phyloP scores from a whole-genome alignment of 2,329 filamentous ascomycete species.

The Aspergillus neoniger region DNA sequence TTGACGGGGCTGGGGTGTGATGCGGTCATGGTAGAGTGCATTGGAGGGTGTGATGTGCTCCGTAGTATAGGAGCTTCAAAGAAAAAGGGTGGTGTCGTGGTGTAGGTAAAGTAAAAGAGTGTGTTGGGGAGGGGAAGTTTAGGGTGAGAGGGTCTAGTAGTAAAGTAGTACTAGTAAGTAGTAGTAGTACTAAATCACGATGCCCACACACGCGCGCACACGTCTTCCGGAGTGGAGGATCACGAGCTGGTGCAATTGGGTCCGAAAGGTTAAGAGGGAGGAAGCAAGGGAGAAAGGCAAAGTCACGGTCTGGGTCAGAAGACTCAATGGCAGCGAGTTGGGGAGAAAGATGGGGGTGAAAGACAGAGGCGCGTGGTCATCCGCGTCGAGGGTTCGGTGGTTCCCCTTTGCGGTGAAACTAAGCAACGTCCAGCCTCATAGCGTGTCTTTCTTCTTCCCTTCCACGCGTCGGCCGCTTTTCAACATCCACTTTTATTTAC shows the following conservation, averaged over 20 bases:
- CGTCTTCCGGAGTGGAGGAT: not conserved
- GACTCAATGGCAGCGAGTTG: slow-evolving; percentile 9
- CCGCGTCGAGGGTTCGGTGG: slow-evolving; percentile 2
- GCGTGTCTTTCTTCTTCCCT: not conserved
- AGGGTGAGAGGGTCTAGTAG: not conserved
- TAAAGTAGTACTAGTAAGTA: not conserved
- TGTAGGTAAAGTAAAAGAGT: not conserved
- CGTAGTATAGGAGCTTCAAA: not conserved
- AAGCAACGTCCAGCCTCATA: not conserved
- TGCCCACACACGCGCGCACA: not conserved
- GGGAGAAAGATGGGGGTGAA: not conserved
- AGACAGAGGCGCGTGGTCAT: slow-evolving; percentile 1
- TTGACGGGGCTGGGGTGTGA: slow-evolving; percentile 35
- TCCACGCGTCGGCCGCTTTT: not conserved
- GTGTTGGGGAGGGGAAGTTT: not conserved
- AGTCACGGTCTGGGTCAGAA: not conserved
- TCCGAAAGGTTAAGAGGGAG: not conserved
- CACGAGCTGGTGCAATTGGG: not conserved
- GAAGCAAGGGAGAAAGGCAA: slow-evolving; percentile 1
- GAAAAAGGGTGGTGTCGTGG: not conserved
- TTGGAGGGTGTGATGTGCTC: not conserved
- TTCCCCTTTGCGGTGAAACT: slow-evolving; percentile 5
- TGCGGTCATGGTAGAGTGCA: slow-evolving; percentile 11
- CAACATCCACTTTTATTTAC: too few species aligned
- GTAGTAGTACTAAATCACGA: not conserved